Percentiles rank a stretch among this genome's conserved stretches.
phyloP scores from a whole-genome alignment of 2,329 filamentous ascomycete genomes.

The Didymellaceae sp. region DNA sequence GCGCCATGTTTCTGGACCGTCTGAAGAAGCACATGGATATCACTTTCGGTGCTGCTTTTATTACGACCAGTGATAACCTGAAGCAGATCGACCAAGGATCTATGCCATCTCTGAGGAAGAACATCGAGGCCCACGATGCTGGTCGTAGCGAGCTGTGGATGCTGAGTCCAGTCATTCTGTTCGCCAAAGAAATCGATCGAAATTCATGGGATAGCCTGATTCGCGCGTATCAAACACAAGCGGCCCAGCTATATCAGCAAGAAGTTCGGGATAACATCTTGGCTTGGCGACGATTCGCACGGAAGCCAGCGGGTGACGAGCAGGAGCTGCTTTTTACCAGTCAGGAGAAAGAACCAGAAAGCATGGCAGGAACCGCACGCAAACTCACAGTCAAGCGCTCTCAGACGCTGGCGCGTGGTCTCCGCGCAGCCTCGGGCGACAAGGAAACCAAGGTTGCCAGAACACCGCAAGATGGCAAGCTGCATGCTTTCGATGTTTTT shows the following conservation, averaged over 20 bases:
- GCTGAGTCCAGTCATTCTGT: slow-evolving; percentile 86
- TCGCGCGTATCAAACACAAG: slow-evolving; percentile 79
- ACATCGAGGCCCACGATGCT: slow-evolving; percentile 71
- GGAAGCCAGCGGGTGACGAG: slow-evolving; percentile 78
- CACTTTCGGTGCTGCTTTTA: slow-evolving; percentile 78
- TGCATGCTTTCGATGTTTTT: slow-evolving; percentile 82
- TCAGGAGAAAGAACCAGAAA: slow-evolving; percentile 86
- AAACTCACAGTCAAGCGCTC: slow-evolving; percentile 94
- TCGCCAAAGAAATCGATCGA: slow-evolving; percentile 82
- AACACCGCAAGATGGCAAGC: slow-evolving; percentile 64
- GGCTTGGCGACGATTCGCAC: slow-evolving; percentile 80
- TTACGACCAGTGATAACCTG: slow-evolving; percentile 71
- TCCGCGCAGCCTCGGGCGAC: slow-evolving; percentile 72
- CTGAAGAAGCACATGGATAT: slow-evolving; percentile 82
- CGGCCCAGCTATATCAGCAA: slow-evolving; percentile 76
- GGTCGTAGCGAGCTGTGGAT: slow-evolving; percentile 81
- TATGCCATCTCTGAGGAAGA: slow-evolving; percentile 65
- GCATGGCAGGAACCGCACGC: slow-evolving; percentile 69
- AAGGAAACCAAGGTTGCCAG: slow-evolving; percentile 64
- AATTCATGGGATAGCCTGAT: slow-evolving; percentile 82
- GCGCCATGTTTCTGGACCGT: slow-evolving; percentile 75
- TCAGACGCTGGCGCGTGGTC: slow-evolving; percentile 79
- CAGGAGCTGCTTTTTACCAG: slow-evolving; percentile 86
- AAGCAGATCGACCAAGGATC: slow-evolving; percentile 54
- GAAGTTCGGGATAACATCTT: slow-evolving; percentile 80